Evolutionary conservation across 108 stramenopile genomes (phyloP).

Genomic region (Fistulifera pelliculosa): DNA sequence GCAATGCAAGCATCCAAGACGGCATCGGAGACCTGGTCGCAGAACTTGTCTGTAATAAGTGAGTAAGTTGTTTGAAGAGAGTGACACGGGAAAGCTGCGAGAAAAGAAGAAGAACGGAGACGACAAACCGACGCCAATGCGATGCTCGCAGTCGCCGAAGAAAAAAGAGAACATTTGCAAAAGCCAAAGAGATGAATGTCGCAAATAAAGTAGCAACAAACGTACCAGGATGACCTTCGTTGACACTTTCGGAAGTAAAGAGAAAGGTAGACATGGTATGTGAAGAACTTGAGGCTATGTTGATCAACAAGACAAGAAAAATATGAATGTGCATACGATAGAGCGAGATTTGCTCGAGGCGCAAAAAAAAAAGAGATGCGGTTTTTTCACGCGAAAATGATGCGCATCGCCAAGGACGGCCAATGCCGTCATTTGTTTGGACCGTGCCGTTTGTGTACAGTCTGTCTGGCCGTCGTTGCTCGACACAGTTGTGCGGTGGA

Average conservation of each 20-base stretch:
- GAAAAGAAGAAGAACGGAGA: not conserved
- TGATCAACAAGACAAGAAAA: too few relatives aligned
- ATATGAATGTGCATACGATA: too few relatives aligned
- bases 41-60: slow-evolving; percentile 81
- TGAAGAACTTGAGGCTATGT: not conserved
- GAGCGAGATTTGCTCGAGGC: too few relatives aligned
- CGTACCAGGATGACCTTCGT: slow-evolving; percentile 93
- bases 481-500: too few relatives aligned
- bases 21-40: slow-evolving; percentile 95
- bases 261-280: slow-evolving; percentile 50
- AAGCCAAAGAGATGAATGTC: not conserved
- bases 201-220: slow-evolving; percentile 2
- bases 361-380: too few relatives aligned
- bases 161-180: not conserved
- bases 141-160: not conserved
- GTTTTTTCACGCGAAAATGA: too few relatives aligned
- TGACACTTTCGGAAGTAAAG: slow-evolving; percentile 94
- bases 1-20: slow-evolving; percentile 93
- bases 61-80: not conserved
- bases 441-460: too few relatives aligned
- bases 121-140: not conserved
- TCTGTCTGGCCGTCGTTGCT: too few relatives aligned
- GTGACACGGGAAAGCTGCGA: not conserved
- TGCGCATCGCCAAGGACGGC: too few relatives aligned
- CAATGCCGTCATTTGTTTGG: too few relatives aligned